Evolutionary conservation across 2,329 filamentous ascomycete species (phyloP).

Genomic region (Clonostachys byssicola): DNA sequence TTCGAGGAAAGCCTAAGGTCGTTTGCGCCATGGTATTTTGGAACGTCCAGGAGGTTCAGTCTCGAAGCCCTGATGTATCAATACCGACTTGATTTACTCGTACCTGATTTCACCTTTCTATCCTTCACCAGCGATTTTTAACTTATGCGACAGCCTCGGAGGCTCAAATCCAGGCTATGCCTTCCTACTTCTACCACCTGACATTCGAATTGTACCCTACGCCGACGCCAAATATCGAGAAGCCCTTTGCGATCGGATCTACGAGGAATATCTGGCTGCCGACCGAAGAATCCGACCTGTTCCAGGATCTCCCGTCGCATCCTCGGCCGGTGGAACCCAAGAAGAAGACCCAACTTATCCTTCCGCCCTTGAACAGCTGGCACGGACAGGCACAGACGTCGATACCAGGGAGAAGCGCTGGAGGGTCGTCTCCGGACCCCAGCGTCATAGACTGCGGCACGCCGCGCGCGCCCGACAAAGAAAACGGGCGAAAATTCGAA

Average conservation of each 20-base stretch:
- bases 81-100: no score
- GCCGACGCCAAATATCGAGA: slow-evolving; percentile 20
- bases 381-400: no score
- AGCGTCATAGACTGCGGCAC: slow-evolving; percentile 47
- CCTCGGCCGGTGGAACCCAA: slow-evolving; percentile 14
- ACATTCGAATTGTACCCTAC: slow-evolving; percentile 60
- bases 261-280: slow-evolving; percentile 44
- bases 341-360: slow-evolving; percentile 1
- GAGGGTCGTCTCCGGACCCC: slow-evolving; percentile 5
- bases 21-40: no score
- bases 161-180: slow-evolving; percentile 32
- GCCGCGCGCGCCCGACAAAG: slow-evolving; percentile 21
- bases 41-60: no score
- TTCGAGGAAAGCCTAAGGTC: no score
- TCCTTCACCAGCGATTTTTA: no score
- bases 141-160: no score
- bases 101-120: no score
- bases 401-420: neutral
- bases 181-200: slow-evolving; percentile 62
- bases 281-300: slow-evolving; percentile 40
- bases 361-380: neutral
- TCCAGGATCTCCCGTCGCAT: slow-evolving; percentile 51
- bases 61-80: no score
- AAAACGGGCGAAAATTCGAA: slow-evolving; percentile 20
- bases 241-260: neutral